Evolutionary conservation across 768 basidiomycete species (phyloP).

Genomic region (Termitomyces sp.): DNA sequence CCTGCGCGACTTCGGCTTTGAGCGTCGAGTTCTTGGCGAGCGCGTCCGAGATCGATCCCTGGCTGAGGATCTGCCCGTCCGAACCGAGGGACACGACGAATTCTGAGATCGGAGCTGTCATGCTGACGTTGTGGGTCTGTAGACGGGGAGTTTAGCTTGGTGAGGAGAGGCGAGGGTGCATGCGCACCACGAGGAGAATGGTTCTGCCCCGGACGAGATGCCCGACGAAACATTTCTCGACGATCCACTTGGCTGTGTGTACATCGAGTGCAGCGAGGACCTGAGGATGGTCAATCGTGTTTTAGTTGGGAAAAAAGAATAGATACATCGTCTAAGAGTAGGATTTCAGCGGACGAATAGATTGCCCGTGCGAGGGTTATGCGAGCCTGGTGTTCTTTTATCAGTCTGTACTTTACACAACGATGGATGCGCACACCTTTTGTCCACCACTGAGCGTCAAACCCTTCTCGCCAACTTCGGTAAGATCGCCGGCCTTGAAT

Average conservation of each 20-base stretch:
- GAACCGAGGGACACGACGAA: conserved; percentile 49
- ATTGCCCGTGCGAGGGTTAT: conserved; percentile 39
- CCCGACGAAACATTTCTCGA: conserved; percentile 76
- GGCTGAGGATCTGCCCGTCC: conserved; percentile 46
- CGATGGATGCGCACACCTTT: conserved; percentile 16
- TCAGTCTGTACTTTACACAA: neutral
- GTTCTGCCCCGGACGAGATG: conserved; percentile 72
- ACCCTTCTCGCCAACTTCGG: conserved; percentile 69
- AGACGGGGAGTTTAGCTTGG: neutral
- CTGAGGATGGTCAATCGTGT: neutral
- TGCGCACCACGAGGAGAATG: conserved; percentile 68
- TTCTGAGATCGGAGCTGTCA: conserved; percentile 45
- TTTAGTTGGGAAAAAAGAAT: conserved; percentile 33
- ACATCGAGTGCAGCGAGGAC: conserved; percentile 27
- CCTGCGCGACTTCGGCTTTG: conserved; percentile 22
- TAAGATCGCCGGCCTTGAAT: conserved; percentile 59
- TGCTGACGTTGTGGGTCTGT: conserved; percentile 44
- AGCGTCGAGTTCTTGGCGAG: conserved; percentile 30
- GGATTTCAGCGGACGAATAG: conserved; percentile 46
- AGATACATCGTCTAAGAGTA: conserved; percentile 72
- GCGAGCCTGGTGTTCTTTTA: conserved; percentile 27
- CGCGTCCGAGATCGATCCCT: conserved; percentile 43
- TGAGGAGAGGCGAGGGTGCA: neutral
- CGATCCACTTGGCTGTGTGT: conserved; percentile 78
- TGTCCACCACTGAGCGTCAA: conserved; percentile 49